Percentiles rank a stretch among this genome's conserved stretches.
phyloP scores from a whole-genome alignment of 345 rosid species.

The Capsella bursapastoris region DNA sequence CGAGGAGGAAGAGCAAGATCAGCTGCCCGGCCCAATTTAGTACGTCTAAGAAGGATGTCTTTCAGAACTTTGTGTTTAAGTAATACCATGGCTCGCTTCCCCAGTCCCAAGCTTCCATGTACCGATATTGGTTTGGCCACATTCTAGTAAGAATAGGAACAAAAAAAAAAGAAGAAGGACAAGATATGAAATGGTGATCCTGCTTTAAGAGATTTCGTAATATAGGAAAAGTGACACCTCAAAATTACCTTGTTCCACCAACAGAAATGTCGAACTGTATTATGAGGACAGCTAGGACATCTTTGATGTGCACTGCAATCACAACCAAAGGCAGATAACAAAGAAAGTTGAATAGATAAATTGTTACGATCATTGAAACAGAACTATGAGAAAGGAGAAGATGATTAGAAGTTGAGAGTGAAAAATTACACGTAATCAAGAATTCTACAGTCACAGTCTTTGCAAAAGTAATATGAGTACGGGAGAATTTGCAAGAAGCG shows the following conservation, averaged over 20 bases:
- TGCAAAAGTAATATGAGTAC: slow-evolving; percentile 92
- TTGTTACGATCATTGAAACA: slow-evolving; percentile 14
- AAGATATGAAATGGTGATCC: slow-evolving; percentile 19
- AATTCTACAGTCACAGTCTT: slow-evolving; percentile 87
- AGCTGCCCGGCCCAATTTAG: slow-evolving; percentile 93
- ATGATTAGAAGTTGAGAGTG: slow-evolving; percentile 9
- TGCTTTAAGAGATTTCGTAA: slow-evolving; percentile 2
- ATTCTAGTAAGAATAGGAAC: slow-evolving; percentile 50
- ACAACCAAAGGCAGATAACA: slow-evolving; percentile 19
- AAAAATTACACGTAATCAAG: slow-evolving; percentile 79
- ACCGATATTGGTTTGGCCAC: slow-evolving; percentile 77
- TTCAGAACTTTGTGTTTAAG: slow-evolving; percentile 83
- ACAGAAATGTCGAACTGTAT: slow-evolving; percentile 88
- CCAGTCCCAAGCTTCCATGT: slow-evolving; percentile 50
- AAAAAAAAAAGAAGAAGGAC: neutral
- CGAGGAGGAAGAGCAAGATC: slow-evolving; percentile 99
- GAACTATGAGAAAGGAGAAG: neutral
- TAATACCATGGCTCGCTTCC: slow-evolving; percentile 86
- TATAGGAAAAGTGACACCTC: neutral
- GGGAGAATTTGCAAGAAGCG: slow-evolving; percentile 89
- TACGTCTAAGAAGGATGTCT: slow-evolving; percentile 77
- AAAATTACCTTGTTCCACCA: slow-evolving; percentile 97
- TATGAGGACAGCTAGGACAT: slow-evolving; percentile 81
- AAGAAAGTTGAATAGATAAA: neutral
- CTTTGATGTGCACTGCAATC: slow-evolving; percentile 56